Conservation (phyloP, 164 flowering plant genomes). For the Vitis cinerea region DNA sequence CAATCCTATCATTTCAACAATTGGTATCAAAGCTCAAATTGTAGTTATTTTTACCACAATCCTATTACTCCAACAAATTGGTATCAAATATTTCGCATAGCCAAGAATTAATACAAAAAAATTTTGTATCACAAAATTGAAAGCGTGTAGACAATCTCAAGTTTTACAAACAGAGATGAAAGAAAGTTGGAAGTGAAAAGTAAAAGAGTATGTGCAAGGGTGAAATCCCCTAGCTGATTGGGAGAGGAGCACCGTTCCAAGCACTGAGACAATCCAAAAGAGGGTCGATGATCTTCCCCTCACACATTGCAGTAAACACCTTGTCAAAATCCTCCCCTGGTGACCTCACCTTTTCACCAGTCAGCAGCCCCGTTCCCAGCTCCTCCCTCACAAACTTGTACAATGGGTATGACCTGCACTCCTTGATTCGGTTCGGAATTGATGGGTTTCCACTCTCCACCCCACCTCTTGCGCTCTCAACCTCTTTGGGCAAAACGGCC, state of each 20-base stretch:
- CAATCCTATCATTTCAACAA: too few species aligned
- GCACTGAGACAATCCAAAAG: slow-evolving; percentile 8
- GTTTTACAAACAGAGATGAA: too few species aligned
- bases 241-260: slow-evolving; percentile 13
- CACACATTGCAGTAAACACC: slow-evolving; percentile 13
- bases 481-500: slow-evolving; percentile 1
- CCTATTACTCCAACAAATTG: too few species aligned
- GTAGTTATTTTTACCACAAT: too few species aligned
- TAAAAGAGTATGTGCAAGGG: too few species aligned
- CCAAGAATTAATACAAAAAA: too few species aligned
- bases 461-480: neutral
- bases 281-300: slow-evolving; percentile 6
- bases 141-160: too few species aligned
- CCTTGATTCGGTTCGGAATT: slow-evolving; percentile 1
- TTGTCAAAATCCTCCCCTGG: slow-evolving; percentile 2
- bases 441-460: neutral
- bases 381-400: slow-evolving; percentile 8
- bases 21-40: too few species aligned
- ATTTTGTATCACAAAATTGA: too few species aligned
- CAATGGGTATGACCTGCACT: slow-evolving; percentile 9
- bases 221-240: neutral
- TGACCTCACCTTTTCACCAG: slow-evolving; percentile 2
- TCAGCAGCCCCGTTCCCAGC: neutral
- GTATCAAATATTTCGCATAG: too few species aligned
- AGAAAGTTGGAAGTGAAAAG: too few species aligned